A percentile compares a stretch with the other conserved stretches of the same genome.
phyloP scores from a whole-genome alignment of 345 rosid species.

The Euclidium syriacum region DNA sequence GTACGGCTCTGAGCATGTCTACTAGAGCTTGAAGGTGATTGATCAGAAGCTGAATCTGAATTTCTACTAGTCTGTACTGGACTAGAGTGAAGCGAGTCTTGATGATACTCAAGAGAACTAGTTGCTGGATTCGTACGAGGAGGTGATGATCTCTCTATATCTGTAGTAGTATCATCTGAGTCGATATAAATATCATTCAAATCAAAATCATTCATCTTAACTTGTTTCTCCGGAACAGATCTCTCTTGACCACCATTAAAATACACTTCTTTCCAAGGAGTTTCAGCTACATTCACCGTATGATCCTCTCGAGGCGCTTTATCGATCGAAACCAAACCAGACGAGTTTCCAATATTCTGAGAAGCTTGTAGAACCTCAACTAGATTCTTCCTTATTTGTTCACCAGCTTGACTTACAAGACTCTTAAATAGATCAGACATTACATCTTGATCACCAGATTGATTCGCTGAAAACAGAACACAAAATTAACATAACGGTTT shows the following conservation, averaged over 20 bases:
- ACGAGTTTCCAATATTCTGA: slow-evolving; percentile 54
- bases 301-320: slow-evolving; percentile 35
- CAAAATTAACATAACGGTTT: background rate
- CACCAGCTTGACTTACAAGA: slow-evolving; percentile 56
- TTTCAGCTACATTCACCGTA: slow-evolving; percentile 30
- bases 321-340: slow-evolving; percentile 47
- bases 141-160: slow-evolving; percentile 64
- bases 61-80: slow-evolving; percentile 95
- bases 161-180: slow-evolving; percentile 76
- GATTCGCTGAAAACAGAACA: slow-evolving; percentile 65
- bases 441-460: slow-evolving; percentile 66
- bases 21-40: slow-evolving; percentile 89
- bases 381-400: slow-evolving; percentile 52
- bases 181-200: slow-evolving; percentile 81
- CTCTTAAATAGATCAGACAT: slow-evolving; percentile 77
- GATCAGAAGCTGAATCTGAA: slow-evolving; percentile 96
- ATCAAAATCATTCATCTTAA: slow-evolving; percentile 81
- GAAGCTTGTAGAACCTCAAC: slow-evolving; percentile 53
- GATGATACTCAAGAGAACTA: slow-evolving; percentile 72
- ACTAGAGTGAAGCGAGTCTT: slow-evolving; percentile 87
- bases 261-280: no score
- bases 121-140: slow-evolving; percentile 52
- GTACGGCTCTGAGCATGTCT: slow-evolving; percentile 98
- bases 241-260: no score
- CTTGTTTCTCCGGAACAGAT: slow-evolving; percentile 41